A percentile compares a stretch with the other conserved stretches of the same genome.
These are phyloP conservation scores for Clathrus columnatus DNA, from an alignment of 768 basidiomycete genomes.

Conservation along the genomic window DNA sequence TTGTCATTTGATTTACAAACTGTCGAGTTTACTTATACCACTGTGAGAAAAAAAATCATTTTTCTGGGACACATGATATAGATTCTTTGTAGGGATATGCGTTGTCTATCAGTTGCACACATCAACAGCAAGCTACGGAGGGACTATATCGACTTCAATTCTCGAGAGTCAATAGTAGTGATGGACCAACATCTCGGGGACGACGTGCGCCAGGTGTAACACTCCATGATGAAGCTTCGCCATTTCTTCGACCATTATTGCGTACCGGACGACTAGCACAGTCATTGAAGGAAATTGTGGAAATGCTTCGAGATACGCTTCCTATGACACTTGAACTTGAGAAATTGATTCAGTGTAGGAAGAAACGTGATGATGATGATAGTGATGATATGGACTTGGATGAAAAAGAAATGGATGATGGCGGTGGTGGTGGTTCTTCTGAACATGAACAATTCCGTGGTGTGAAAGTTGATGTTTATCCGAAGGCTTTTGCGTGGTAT, in stretches of 20 bases:
- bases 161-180: constrained; percentile 34
- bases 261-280: constrained; percentile 58
- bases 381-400: constrained; percentile 21
- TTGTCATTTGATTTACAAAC: constrained; percentile 88
- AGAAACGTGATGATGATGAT: constrained; percentile 22
- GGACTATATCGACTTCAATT: constrained; percentile 71
- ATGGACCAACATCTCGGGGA: constrained; percentile 14
- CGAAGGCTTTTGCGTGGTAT: constrained; percentile 80
- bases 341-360: constrained; percentile 14
- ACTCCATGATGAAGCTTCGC: constrained; percentile 74
- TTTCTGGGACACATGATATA: no score
- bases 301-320: constrained; percentile 64
- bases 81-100: constrained; percentile 82
- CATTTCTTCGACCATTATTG: constrained; percentile 62
- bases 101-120: constrained; percentile 69
- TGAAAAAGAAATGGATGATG: constrained; percentile 20
- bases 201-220: constrained; percentile 38
- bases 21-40: constrained; percentile 79
- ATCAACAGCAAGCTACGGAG: constrained; percentile 59
- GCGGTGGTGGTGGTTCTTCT: constrained; percentile 13
- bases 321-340: constrained; percentile 71
- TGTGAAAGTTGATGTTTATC: constrained; percentile 50
- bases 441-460: not conserved
- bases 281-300: constrained; percentile 58
- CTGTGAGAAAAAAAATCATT: constrained; percentile 29